A percentile compares a stretch with the other conserved stretches of the same genome.
Conservation (phyloP, 352 stramenopile species). For the Pythium brassicae region DNA sequence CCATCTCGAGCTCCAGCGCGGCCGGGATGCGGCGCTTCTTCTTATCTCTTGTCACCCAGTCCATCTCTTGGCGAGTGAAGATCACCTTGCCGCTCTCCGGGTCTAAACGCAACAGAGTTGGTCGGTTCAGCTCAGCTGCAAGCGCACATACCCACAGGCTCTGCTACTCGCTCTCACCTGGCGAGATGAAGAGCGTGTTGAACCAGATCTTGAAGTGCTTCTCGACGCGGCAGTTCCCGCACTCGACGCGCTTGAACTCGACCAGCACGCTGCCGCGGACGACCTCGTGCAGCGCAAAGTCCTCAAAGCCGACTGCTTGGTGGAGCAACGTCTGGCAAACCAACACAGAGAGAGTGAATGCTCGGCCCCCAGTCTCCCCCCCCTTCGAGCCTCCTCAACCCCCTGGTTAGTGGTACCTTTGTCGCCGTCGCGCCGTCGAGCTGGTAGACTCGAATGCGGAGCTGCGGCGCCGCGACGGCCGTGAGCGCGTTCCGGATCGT, state of each 20-base stretch:
- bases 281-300: constrained; percentile 40
- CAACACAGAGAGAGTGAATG: not conserved
- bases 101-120: constrained; percentile 24
- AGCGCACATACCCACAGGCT: not conserved
- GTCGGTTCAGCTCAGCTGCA: too few species aligned
- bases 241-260: constrained; percentile 45
- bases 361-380: too few species aligned
- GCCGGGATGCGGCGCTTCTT: constrained; percentile 58
- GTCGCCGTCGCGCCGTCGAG: constrained; percentile 19
- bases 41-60: constrained; percentile 59
- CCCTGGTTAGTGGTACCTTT: constrained; percentile 31
- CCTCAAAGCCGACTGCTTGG: constrained; percentile 42
- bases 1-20: constrained; percentile 61
- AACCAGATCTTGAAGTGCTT: constrained; percentile 80
- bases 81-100: constrained; percentile 27
- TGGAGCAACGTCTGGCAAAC: constrained; percentile 25
- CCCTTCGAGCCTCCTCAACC: not conserved
- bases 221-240: constrained; percentile 32
- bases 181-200: constrained; percentile 45
- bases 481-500: constrained; percentile 12
- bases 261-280: constrained; percentile 52
- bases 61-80: constrained; percentile 49
- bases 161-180: constrained; percentile 14
- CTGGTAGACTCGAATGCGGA: constrained; percentile 49
- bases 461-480: constrained; percentile 10